Base-by-base conservation (phyloP, 306 rosid species). In the Citrullus mucosospermus region DNA sequence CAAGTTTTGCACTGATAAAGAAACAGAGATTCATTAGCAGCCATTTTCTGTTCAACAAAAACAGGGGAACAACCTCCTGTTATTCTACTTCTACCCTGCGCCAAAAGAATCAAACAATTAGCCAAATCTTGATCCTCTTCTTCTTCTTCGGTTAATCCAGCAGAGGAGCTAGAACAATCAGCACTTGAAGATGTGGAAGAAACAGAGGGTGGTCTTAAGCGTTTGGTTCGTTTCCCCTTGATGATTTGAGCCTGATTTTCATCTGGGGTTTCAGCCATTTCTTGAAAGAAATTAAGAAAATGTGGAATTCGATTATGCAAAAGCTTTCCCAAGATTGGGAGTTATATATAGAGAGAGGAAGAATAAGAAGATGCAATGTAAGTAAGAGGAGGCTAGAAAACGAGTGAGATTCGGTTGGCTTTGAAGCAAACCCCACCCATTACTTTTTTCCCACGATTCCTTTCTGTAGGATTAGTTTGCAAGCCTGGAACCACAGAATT, bases 381-480 rank as follows among this genome's bases (percentile, higher is more conserved):
- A 84, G 90, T 86, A 85, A 85, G 90, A 83, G 89, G 90, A 88
- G 86, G 86, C 65, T 82, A 87, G 88, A 96, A 87, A 88, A 87
- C 63, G 88, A 90, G 97, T 90, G 92, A 90, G 95, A 94, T 94
- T 90, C 97, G 91, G 96, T 92, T 90, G 95, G 93, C 87, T 89
- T 90, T 85, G 93, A 94, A 94, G 98, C 97, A 94, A 94, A 89
- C 97, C 84, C 92, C 92, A 88, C 96, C 85, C 93, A 77, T 89
- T 92, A 84, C 97, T 92, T 94, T 88, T 88, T 70, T 77, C 83
- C 81, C 84, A 92, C 91, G 97, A 88, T 90, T 92, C 95, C 93
- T 90, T 87, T 86, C 89, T 89, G 88, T 86, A 91, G 83, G 87
- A 88, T 93, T 90, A 88, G 85, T 78, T 87, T 90, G 95, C 97